Base-by-base conservation (phyloP, 768 basidiomycete genomes). In the Lenzites betulinus region DNA sequence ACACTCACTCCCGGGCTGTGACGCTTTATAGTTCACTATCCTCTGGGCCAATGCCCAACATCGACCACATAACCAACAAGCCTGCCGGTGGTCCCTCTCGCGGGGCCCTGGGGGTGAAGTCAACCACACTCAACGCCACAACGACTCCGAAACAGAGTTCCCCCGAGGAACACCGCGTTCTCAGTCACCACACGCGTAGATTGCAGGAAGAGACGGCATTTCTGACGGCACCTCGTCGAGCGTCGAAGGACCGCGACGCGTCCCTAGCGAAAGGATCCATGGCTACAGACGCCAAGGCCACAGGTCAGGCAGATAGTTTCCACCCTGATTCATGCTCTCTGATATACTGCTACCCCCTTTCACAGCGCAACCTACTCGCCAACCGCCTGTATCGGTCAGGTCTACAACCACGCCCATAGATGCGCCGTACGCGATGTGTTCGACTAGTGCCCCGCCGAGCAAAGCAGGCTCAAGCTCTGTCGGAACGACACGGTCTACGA, bases 351-450 rank as follows among this genome's bases (percentile, higher is more conserved):
- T 8, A 20, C 42, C 42, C 2, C n/a, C 42, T 20, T 9, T 20
- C n/a, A 5, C n/a, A 16, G 22, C 16, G 6, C n/a, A 3, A 22
- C 8, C 18, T 20, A 43, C n/a, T 9, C 42, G 42, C n/a, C 42
- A 16, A 2, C 42, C 42, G 9, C 42, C 55, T 5, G 55, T 47
- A 9, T 41, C 47, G 7, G 22, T 57, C 9, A 35, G 47, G 8
- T 49, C 28, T 18, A 49, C 55, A 13, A 49, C 55, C 7, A 49
- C 47, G 9, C 47, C 55, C 15, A 57, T 57, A 36, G 47, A 42
- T n/a, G 55, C 47, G 18, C 55, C 47, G 18, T 57, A 50, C 38
- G 55, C 48, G 2, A 28, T 26, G 35, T 3, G 18, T 9, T 44
- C 43, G 35, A 25, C 46, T 2, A 28, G n/a, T n/a, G 18, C 25